Evolutionary conservation across 2,329 filamentous ascomycete genomes (phyloP).

Genomic region (Trichoderma arundinaceum): DNA sequence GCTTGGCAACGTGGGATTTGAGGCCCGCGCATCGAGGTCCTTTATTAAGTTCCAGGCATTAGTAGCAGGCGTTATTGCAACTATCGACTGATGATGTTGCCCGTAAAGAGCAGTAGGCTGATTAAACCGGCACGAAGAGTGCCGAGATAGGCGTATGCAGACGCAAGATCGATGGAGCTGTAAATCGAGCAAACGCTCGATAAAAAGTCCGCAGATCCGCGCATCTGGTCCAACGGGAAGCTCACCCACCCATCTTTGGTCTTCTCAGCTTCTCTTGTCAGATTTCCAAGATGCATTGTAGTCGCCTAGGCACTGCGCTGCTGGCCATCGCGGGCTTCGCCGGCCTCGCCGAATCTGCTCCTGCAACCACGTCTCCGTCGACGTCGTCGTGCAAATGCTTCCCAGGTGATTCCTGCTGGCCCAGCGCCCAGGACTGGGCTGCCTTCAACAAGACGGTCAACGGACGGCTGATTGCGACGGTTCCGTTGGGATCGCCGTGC

Average conservation of each 20-base stretch:
- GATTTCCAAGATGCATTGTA: constrained; percentile 15
- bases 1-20: constrained; percentile 14
- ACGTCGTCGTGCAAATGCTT: constrained; percentile 43
- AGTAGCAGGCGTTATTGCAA: not conserved
- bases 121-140: constrained; percentile 12
- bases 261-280: constrained; percentile 2
- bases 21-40: constrained; percentile 11
- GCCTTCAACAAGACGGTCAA: constrained; percentile 56
- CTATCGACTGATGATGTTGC: constrained; percentile 22
- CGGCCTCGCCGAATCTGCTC: constrained; percentile 8
- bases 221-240: not conserved
- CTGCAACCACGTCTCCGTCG: not conserved
- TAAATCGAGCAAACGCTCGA: constrained; percentile 8
- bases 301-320: constrained; percentile 2
- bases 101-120: constrained; percentile 19
- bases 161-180: constrained; percentile 21
- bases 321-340: constrained; percentile 9
- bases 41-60: constrained; percentile 18
- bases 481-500: constrained; percentile 57
- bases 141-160: constrained; percentile 16
- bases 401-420: constrained; percentile 62
- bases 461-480: constrained; percentile 57
- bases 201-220: constrained; percentile 21
- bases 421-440: constrained; percentile 52
- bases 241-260: constrained; percentile 2